phyloP scores from a whole-genome alignment of 352 stramenopile species.

The Globisporangium acanthophoron region DNA sequence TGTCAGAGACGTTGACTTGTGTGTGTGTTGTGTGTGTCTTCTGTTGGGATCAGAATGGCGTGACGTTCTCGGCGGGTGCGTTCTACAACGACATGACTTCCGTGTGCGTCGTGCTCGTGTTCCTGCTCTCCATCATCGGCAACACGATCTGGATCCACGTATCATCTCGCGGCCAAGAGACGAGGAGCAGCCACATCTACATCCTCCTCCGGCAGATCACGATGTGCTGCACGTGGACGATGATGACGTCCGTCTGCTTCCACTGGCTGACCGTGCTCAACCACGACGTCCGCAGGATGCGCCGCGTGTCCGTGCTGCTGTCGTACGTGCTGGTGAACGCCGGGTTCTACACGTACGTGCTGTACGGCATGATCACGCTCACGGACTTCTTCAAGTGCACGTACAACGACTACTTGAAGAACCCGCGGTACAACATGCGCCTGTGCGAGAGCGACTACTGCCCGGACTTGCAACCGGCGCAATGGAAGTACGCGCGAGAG shows the following conservation, averaged over 20 bases:
- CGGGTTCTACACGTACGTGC: slow-evolving; percentile 55
- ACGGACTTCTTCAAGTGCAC: slow-evolving; percentile 81
- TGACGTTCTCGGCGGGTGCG: slow-evolving; percentile 63
- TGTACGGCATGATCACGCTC: slow-evolving; percentile 69
- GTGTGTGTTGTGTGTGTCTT: not conserved
- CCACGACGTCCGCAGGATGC: slow-evolving; percentile 51
- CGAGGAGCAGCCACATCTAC: slow-evolving; percentile 60
- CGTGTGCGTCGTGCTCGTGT: slow-evolving; percentile 67
- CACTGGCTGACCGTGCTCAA: slow-evolving; percentile 78
- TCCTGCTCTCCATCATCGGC: slow-evolving; percentile 61
- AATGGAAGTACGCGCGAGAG: slow-evolving; percentile 71
- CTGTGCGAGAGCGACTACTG: slow-evolving; percentile 73
- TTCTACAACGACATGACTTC: slow-evolving; percentile 88
- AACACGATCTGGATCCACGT: slow-evolving; percentile 83
- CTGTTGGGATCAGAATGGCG: slow-evolving; percentile 48
- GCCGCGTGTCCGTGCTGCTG: slow-evolving; percentile 47
- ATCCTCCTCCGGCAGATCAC: slow-evolving; percentile 67
- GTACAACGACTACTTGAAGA: slow-evolving; percentile 86
- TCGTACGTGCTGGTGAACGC: slow-evolving; percentile 59
- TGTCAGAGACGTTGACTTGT: not conserved
- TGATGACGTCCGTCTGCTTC: slow-evolving; percentile 85
- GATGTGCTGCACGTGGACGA: slow-evolving; percentile 74
- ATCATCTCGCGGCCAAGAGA: slow-evolving; percentile 37
- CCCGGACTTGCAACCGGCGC: slow-evolving; percentile 68
- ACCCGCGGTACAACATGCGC: slow-evolving; percentile 61